Evolutionary conservation across 164 flowering plant species (phyloP), one percentile per base, ranked within the genome.

Genomic region (Magnolia officinalis): DNA sequence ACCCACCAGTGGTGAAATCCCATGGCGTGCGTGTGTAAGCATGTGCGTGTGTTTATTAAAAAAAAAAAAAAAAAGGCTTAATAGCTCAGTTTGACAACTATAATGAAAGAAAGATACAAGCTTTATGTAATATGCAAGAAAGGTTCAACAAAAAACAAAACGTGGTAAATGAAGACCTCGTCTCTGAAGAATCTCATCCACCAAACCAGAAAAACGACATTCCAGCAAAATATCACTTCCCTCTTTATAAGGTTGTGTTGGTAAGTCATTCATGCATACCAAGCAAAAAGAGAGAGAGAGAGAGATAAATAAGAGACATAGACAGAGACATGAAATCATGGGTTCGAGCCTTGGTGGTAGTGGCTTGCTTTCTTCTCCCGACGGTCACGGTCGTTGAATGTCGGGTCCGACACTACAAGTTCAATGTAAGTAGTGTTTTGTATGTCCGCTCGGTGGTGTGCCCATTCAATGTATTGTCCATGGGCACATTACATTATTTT

Each of bases 191-290:
- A 69, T 74, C 63, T 55, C 76, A 64, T 72, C 81, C 85, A 86
- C 90, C 91, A 81, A 86, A 83, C 89, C 52, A 24, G 63, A 80
- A 87, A 83, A 87, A 85, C 49, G 93, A 90, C 91, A 64, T 81
- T 59, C 74, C 88, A 86, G 82, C 90, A 75, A 1, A 65, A 70
- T n/a, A 8, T 19, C 16, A 8, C 16, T 45, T 45, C 24, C 20
- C 8, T n/a, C 72, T 74, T 74, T 79, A 78, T 77, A 82, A 81
- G 78, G 50, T n/a, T 59, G 59, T 70, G 19, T 70, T 70, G 66
- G 1, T 23, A 29, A 24, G 37, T 2, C 7, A 4, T 18, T n/a
- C 69, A 59, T 29, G 59, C 21, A 29, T 14, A 70, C 21, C 31
- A 75, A 16, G n/a, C 11, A 21, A 20, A 71, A 50, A 37, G 64